phyloP scores from a whole-genome alignment of 306 rosid species.

The Cicer cuneatum region DNA sequence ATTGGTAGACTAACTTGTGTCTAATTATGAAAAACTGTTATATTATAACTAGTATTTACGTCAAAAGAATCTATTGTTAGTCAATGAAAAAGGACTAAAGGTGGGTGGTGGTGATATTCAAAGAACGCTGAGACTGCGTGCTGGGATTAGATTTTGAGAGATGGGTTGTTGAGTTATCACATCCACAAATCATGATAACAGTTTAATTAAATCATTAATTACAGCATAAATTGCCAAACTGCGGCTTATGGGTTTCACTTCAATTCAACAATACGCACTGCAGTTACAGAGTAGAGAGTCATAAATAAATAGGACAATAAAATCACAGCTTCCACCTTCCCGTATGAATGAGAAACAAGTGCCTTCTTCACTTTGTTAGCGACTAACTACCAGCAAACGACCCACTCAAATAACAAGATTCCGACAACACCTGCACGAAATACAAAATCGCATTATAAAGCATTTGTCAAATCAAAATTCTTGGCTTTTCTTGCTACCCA shows the following conservation, averaged over 20 bases:
- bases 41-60: background rate
- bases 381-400: constrained; percentile 31
- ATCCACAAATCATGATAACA: constrained; percentile 42
- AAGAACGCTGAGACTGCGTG: background rate
- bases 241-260: constrained; percentile 35
- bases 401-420: constrained; percentile 31
- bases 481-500: background rate
- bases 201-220: constrained; percentile 46
- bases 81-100: background rate
- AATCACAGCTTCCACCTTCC: constrained; percentile 42
- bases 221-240: constrained; percentile 57
- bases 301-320: constrained; percentile 24
- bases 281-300: constrained; percentile 10
- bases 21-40: background rate
- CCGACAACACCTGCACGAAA: constrained; percentile 41
- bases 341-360: constrained; percentile 30
- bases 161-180: constrained; percentile 34
- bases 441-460: constrained; percentile 20
- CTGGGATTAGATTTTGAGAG: background rate
- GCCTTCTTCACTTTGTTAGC: constrained; percentile 47
- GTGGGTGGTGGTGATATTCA: background rate
- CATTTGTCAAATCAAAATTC: constrained; percentile 35
- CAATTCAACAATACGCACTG: background rate
- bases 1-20: background rate
- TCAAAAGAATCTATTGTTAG: background rate